A percentile compares a stretch with the other conserved stretches of the same genome.
phyloP scores from a whole-genome alignment of 441 rosid species.

The Hura crepitans region DNA sequence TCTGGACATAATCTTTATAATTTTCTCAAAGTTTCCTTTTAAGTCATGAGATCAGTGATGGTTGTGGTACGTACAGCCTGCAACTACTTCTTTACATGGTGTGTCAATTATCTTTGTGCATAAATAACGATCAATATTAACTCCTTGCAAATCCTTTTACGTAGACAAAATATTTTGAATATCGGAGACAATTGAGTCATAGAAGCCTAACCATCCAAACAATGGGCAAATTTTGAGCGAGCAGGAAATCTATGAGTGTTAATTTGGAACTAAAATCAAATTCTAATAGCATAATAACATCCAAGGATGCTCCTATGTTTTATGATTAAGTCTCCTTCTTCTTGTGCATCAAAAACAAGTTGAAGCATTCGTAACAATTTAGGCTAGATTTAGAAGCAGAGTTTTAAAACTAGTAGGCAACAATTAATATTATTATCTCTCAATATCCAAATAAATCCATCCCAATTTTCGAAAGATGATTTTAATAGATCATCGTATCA shows the following conservation, averaged over 20 bases:
- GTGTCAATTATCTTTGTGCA: not conserved
- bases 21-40: not conserved
- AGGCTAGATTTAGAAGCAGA: not conserved
- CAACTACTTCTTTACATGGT: not conserved
- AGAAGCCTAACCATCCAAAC: not conserved
- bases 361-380: not conserved
- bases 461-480: not conserved
- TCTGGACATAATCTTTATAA: not conserved
- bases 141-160: not conserved
- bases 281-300: not conserved
- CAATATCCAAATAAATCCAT: not conserved
- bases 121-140: not conserved
- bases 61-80: not conserved
- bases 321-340: not conserved
- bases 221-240: not conserved
- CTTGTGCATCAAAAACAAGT: not conserved
- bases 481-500: not conserved
- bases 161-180: not conserved
- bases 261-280: not conserved
- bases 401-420: not conserved
- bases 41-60: not conserved
- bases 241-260: not conserved
- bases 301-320: not conserved
- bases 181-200: not conserved
- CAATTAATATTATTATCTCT: not conserved